Conservation (phyloP, 1,284 basidiomycete species). For the Anthracocystis setariae region DNA sequence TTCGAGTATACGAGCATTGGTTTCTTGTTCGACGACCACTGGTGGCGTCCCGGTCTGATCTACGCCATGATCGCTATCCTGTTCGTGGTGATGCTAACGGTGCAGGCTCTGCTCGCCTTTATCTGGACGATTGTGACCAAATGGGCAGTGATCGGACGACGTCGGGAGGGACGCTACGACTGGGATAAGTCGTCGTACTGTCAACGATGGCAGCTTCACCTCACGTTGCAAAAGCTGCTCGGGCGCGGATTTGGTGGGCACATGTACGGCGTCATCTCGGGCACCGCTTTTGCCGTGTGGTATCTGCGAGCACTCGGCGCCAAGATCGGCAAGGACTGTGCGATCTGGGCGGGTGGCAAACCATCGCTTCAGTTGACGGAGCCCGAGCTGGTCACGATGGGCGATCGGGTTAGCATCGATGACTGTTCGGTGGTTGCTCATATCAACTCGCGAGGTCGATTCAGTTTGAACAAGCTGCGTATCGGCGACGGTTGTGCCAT, state of each 20-base stretch:
- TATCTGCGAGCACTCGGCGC: slow-evolving; percentile 65
- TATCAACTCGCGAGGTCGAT: slow-evolving; percentile 67
- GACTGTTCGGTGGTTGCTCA: slow-evolving; percentile 67
- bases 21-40: slow-evolving; percentile 64
- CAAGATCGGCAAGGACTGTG: slow-evolving; percentile 61
- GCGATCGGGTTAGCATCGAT: slow-evolving; percentile 64
- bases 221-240: slow-evolving; percentile 62
- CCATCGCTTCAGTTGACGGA: slow-evolving; percentile 66
- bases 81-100: slow-evolving; percentile 61
- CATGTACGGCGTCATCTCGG: slow-evolving; percentile 63
- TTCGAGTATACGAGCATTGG: slow-evolving; percentile 45
- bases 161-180: slow-evolving; percentile 67
- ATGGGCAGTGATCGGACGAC: slow-evolving; percentile 65
- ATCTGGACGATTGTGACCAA: slow-evolving; percentile 64
- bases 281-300: slow-evolving; percentile 63
- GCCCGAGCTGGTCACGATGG: slow-evolving; percentile 66
- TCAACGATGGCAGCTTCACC: slow-evolving; percentile 67
- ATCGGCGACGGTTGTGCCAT: slow-evolving; percentile 67
- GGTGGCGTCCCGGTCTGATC: slow-evolving; percentile 65
- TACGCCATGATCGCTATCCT: slow-evolving; percentile 61
- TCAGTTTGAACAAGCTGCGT: slow-evolving; percentile 65
- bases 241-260: slow-evolving; percentile 64
- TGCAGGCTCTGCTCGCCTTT: slow-evolving; percentile 61
- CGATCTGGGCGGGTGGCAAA: slow-evolving; percentile 67
- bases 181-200: slow-evolving; percentile 68